A percentile compares a stretch with the other conserved stretches of the same genome.
phyloP scores from a whole-genome alignment of 345 rosid species.

The Clarkia xantiana region DNA sequence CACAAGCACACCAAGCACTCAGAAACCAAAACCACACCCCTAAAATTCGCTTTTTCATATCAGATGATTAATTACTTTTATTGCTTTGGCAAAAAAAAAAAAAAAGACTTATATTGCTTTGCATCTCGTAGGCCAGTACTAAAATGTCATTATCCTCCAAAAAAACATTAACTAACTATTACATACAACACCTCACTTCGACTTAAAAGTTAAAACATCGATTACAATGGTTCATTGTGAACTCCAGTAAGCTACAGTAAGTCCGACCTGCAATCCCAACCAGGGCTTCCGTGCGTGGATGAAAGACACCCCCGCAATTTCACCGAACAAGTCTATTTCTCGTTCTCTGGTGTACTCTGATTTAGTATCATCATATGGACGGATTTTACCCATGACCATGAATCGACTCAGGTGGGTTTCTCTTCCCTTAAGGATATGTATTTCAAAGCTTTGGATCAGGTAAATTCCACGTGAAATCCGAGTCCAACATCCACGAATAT shows the following conservation, averaged over 20 bases:
- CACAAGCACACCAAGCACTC: no score
- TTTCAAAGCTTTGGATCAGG: constrained; percentile 67
- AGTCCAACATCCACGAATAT: constrained; percentile 65
- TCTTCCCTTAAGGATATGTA: constrained; percentile 50
- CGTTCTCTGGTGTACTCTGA: constrained; percentile 53
- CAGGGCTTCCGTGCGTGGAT: constrained; percentile 70
- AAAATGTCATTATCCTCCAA: no score
- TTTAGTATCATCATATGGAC: constrained; percentile 58
- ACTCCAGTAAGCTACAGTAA: constrained; percentile 80
- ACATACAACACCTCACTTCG: no score
- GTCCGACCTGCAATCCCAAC: constrained; percentile 77
- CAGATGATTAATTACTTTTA: no score
- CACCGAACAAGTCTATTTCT: constrained; percentile 86
- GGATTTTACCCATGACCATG: constrained; percentile 85
- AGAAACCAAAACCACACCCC: no score
- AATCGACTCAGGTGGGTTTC: constrained; percentile 45
- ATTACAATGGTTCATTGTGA: constrained; percentile 28
- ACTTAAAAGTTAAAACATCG: constrained; percentile 29
- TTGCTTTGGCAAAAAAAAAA: no score
- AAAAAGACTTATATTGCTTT: no score
- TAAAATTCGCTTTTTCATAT: no score
- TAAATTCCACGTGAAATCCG: constrained; percentile 75
- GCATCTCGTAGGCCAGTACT: no score
- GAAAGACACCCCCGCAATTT: constrained; percentile 79
- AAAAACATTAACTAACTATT: no score